Conservation (phyloP, 139 green algal species). For the Chlamydomonas urium region DNA sequence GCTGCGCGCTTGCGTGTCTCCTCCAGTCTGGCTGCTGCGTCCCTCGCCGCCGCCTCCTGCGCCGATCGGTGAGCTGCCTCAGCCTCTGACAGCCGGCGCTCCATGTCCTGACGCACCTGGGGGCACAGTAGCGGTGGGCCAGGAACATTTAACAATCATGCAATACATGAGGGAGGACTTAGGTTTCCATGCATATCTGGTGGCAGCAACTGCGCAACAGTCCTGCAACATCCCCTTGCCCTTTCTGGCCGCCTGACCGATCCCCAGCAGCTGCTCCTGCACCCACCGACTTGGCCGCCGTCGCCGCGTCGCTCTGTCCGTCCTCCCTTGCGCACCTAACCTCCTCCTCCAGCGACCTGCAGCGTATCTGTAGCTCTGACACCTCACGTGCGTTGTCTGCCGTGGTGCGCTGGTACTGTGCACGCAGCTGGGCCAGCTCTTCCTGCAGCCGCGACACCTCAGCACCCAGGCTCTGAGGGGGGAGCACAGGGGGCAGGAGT, state of each 20-base stretch:
- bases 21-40: conserved; percentile 10
- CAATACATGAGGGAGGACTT: no score
- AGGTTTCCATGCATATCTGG: no score
- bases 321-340: background rate
- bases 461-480: background rate
- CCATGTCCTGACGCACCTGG: conserved; percentile 18
- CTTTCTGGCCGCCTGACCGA: no score
- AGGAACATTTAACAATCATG: no score
- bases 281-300: conserved; percentile 1
- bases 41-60: conserved; percentile 6
- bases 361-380: background rate
- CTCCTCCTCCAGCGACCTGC: conserved; percentile 11
- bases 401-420: background rate
- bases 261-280: no score
- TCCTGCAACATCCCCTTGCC: no score
- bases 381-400: conserved; percentile 11
- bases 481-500: no score
- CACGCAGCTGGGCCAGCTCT: conserved; percentile 11
- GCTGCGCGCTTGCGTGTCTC: background rate
- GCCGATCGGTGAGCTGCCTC: conserved; percentile 13
- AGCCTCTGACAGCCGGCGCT: conserved; percentile 10
- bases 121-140: no score
- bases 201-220: no score
- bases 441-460: conserved; percentile 2
- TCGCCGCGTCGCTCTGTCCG: background rate